Evolutionary conservation across 495 filamentous ascomycete genomes (phyloP).

Genomic region (Bacidia gigantensis): DNA sequence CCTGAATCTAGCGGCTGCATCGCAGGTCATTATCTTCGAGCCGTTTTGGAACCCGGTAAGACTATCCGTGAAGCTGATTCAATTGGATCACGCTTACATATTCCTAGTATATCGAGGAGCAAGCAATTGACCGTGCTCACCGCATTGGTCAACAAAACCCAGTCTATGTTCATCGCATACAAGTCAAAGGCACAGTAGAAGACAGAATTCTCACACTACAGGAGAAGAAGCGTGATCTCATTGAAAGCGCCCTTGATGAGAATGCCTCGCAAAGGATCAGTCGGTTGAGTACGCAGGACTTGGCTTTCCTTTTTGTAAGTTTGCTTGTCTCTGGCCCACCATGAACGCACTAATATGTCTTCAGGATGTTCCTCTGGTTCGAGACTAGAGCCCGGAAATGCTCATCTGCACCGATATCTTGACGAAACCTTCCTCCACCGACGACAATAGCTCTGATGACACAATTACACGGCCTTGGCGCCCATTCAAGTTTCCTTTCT

Average conservation of each 20-base stretch:
- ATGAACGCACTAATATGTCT: not conserved
- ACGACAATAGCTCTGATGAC: no score
- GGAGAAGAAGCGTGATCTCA: constrained; percentile 65
- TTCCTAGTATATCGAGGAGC: constrained; percentile 62
- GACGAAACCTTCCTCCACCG: not conserved
- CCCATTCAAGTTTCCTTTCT: no score
- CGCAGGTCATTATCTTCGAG: constrained; percentile 80
- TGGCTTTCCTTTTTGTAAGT: constrained; percentile 62
- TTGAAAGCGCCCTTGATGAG: constrained; percentile 74
- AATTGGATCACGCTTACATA: not conserved
- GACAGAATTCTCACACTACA: constrained; percentile 82
- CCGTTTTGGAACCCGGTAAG: constrained; percentile 80
- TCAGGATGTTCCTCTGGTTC: not conserved
- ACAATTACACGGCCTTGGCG: no score
- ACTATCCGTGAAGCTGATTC: no score
- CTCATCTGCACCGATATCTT: not conserved
- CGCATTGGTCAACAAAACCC: constrained; percentile 68
- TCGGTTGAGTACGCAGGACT: constrained; percentile 46
- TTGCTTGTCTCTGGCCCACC: not conserved
- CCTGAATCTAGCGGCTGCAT: constrained; percentile 76
- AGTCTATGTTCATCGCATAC: constrained; percentile 69
- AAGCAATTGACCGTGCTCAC: constrained; percentile 87
- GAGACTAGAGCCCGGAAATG: not conserved
- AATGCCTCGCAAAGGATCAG: constrained; percentile 50
- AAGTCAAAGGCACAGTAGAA: constrained; percentile 71